phyloP scores from a whole-genome alignment of 2,329 filamentous ascomycete species.

The Phialemoniopsis sp. region DNA sequence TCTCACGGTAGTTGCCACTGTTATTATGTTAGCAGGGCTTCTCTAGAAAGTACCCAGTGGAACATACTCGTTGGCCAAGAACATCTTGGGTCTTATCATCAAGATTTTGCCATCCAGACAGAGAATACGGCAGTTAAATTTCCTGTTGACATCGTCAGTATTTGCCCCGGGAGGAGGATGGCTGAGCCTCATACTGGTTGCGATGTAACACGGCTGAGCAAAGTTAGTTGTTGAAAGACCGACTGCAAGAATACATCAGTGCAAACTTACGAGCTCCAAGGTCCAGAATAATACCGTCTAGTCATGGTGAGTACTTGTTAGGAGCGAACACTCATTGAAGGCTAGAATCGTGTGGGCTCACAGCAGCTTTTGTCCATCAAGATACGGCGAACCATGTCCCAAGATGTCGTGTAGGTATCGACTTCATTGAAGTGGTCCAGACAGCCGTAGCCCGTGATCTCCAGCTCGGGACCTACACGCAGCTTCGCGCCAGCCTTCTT shows the following conservation, averaged over 20 bases:
- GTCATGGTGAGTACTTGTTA: no score
- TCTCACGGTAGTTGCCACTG: conserved; percentile 27
- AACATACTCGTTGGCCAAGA: conserved; percentile 5
- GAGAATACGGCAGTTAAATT: conserved; percentile 64
- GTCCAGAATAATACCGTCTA: no score
- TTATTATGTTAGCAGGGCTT: conserved; percentile 51
- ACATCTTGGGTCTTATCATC: conserved; percentile 68
- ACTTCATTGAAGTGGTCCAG: conserved; percentile 62
- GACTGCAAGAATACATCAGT: no score
- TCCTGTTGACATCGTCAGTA: conserved; percentile 55
- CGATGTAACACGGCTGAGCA: no score
- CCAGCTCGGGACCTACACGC: conserved; percentile 55
- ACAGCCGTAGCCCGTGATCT: conserved; percentile 58
- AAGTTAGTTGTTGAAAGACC: no score
- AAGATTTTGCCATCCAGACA: conserved; percentile 63
- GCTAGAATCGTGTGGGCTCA: background rate
- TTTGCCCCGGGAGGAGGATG: conserved; percentile 29
- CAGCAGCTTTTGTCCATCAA: conserved; percentile 55
- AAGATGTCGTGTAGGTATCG: conserved; percentile 55
- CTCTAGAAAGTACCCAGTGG: conserved; percentile 1
- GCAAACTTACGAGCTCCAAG: no score
- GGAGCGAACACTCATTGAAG: no score
- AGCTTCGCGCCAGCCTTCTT: conserved; percentile 58
- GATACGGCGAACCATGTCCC: conserved; percentile 60
- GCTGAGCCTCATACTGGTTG: no score